Conservation (phyloP, 306 rosid genomes). For the Albizia julibrissin region DNA sequence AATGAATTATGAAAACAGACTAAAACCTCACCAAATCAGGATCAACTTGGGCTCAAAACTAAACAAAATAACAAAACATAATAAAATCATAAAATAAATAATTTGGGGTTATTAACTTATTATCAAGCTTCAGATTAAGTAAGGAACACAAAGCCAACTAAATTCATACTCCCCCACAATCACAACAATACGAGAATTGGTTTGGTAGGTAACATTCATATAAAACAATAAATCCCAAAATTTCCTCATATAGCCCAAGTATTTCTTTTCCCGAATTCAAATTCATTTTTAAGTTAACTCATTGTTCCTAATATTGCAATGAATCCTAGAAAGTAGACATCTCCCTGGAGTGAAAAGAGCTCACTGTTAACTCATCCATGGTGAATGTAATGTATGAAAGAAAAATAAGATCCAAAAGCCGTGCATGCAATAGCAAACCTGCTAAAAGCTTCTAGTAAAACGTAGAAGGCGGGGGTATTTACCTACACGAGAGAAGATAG, state of each 20-base stretch:
- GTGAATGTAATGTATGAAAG: neutral
- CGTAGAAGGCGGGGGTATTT: neutral
- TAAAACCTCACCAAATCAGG: too few relatives aligned
- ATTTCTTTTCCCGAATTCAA: neutral
- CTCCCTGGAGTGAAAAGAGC: neutral
- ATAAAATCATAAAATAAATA: neutral
- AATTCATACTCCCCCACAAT: neutral
- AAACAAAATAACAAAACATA: too few relatives aligned
- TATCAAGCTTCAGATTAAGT: neutral
- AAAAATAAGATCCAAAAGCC: neutral
- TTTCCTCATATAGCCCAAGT: neutral
- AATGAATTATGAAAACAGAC: too few relatives aligned
- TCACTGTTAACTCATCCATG: neutral
- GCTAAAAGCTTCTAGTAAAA: neutral
- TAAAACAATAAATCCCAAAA: neutral
- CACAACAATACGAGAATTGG: neutral
- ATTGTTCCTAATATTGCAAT: neutral
- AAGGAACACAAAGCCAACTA: neutral
- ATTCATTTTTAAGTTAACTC: too few relatives aligned
- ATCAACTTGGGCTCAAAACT: too few relatives aligned
- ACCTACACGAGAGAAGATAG: neutral
- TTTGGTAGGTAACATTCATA: neutral
- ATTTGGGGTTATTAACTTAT: too few relatives aligned
- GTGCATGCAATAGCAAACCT: neutral
- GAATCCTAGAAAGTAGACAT: neutral